A percentile compares a stretch with the other conserved stretches of the same genome.
Evolutionary conservation across 441 rosid genomes (phyloP).

Genomic region (Hura crepitans): DNA sequence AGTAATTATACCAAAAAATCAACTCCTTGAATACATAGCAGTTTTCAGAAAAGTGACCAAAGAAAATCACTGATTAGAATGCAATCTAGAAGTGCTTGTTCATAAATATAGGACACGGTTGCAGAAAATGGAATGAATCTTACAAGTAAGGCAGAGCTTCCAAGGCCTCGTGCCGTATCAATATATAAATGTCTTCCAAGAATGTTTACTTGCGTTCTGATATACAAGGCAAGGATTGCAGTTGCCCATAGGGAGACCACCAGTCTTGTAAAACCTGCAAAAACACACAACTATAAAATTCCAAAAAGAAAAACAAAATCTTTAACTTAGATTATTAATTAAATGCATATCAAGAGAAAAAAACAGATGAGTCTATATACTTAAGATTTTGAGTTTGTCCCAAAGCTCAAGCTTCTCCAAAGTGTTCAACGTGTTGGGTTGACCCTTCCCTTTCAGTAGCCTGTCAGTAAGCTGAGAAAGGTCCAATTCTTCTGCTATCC

Average conservation of each 20-base stretch:
- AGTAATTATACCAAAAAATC: not conserved
- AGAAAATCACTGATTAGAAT: not conserved
- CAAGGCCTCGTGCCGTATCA: conserved; percentile 74
- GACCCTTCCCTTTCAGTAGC: conserved; percentile 70
- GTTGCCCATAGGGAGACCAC: conserved; percentile 75
- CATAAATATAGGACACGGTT: not conserved
- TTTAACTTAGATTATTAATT: not conserved
- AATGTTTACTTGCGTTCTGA: conserved; percentile 91
- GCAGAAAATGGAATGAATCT: conserved; percentile 27
- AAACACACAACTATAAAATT: conserved; percentile 17
- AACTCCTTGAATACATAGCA: not conserved
- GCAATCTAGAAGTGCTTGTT: not conserved
- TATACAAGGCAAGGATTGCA: conserved; percentile 74
- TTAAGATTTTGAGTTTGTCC: conserved; percentile 77
- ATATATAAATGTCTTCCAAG: conserved; percentile 91
- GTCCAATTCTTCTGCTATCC: conserved; percentile 65
- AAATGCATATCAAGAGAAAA: conserved; percentile 14
- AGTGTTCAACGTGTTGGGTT: conserved; percentile 48
- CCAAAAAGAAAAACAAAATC: not conserved
- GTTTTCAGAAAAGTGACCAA: not conserved
- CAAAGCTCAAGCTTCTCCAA: conserved; percentile 82
- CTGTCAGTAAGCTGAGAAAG: conserved; percentile 65
- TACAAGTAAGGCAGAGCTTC: conserved; percentile 54
- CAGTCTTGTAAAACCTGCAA: conserved; percentile 85
- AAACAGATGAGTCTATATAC: conserved; percentile 35